Base-by-base conservation (phyloP, 2,329 filamentous ascomycete species). In the Hymenoscyphus fructigenus region DNA sequence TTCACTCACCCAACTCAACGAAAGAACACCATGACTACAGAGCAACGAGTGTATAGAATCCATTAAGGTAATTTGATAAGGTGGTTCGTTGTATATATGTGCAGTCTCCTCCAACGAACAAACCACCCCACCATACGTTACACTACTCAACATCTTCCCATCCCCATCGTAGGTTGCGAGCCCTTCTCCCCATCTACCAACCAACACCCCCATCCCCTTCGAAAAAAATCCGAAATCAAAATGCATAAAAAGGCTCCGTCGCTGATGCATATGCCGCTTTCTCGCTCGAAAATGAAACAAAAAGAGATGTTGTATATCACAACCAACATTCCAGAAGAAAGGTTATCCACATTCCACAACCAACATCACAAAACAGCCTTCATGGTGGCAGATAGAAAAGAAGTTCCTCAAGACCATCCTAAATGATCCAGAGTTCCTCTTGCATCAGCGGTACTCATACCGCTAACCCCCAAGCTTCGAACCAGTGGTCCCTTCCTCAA, bases 401-500 rank as follows among this genome's bases (percentile, higher is more conserved):
- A 38, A 47, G n/a, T 20, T 7, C 12, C n/a, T 68, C 53, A 66
- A 60, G 56, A 62, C 72, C 73, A 89, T 5, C 86, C 86, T 56
- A 89, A 76, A 74, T 83, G 82, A 70, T 88, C 85, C 65, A 90
- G 76, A 34, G 83, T 82, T 20, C 75, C 79, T 69, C 81, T 81
- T 12, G 84, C 82, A 71, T 90, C 88, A 17, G 78, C 71, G 12
- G 79, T 76, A 58, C 81, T 78, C 79, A 90, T 83, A 56, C 82
- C 81, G 63, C 83, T 81, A 36, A 90, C 82, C 5, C 84, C 85
- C 57, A 90, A 78, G 64, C 85, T 82, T 61, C 85, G 80, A 36
- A 84, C 84, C 74, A 88, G 86, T 2, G 83, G 84, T 5, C 88
- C 87, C 62, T 82, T 82, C 61, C 86, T 79, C 70, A 91, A 76